Evolutionary conservation across 306 rosid genomes (phyloP).

Genomic region (Citrullus mucosospermus): DNA sequence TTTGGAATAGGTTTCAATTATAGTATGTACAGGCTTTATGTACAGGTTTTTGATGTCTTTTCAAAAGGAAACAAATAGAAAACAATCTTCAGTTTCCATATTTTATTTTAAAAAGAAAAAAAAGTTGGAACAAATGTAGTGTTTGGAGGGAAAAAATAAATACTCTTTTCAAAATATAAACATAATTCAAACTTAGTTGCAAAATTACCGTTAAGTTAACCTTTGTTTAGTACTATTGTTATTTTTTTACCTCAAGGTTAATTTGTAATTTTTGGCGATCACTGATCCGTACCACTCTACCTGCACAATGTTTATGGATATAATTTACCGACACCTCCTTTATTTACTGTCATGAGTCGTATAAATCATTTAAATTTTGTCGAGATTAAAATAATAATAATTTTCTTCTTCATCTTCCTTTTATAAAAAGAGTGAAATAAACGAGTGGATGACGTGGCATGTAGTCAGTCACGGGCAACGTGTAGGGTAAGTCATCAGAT

Average conservation of each 20-base stretch:
- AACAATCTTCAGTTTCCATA: too few species aligned
- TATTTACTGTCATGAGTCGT: not conserved
- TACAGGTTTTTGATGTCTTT: too few species aligned
- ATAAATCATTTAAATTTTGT: not conserved
- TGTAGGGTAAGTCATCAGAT: constrained; percentile 33
- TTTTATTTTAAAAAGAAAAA: too few species aligned
- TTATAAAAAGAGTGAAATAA: not conserved
- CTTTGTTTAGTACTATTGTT: too few species aligned
- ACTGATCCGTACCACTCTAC: not conserved
- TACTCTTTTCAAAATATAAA: too few species aligned
- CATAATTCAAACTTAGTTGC: too few species aligned
- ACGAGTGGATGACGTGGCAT: not conserved
- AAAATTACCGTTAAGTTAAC: too few species aligned
- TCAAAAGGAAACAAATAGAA: too few species aligned
- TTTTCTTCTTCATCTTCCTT: not conserved
- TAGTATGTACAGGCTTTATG: too few species aligned
- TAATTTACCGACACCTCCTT: not conserved
- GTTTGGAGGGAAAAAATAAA: too few species aligned
- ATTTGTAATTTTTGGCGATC: not conserved
- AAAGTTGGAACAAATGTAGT: too few species aligned
- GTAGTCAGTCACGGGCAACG: constrained; percentile 9
- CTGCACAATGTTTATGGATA: not conserved
- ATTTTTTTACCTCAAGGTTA: not conserved
- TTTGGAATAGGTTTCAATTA: too few species aligned
- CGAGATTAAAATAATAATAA: not conserved